Evolutionary conservation across 345 rosid species (phyloP), one percentile per base, ranked within the genome.

Genomic region (Arabis alpina): DNA sequence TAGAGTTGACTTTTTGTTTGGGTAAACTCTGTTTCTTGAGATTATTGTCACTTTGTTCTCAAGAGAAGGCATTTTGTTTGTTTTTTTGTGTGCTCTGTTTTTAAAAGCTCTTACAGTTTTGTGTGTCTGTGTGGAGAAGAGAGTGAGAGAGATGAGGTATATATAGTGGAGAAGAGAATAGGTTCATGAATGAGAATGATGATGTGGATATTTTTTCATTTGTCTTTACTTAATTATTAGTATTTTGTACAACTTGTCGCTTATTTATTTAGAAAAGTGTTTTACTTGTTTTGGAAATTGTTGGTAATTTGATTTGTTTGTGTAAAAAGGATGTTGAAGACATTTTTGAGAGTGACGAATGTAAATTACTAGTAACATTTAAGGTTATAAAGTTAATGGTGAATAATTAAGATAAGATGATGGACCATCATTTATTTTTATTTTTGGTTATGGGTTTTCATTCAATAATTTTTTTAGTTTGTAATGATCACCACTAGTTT

Each of bases 1-100:
- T 27, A 86, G 63, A 0, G 77, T 72, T 36, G 99, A 87, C 54
- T 65, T 85, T 37, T 70, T 43, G 25, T 83, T 70, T 0, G 99
- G 99, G 61, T 77, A 72, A 61, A 91, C 77, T 52, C 40, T 79
- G 75, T 77, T 82, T 75, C 78, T 74, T n/a, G 95, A 86, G 69
- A 81, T 57, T 15, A 87, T 10, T 45, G 78, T 75, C 2, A 76
- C 62, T 54, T 81, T 56, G 2, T 70, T 66, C 15, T 77, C 62
- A 8, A 80, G 75, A 34, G 64, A 75, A 75, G 84, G 80, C 93
- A 88, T 87, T 57, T 79, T 83, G 19, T 3, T 15, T 8, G 13
- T 10, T 8, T 0, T 48, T 47, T 42, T 13, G 41, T 3, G 44
- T 10, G 14, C 50, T 53, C 34, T 42, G 70, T 56, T 16, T 58